Evolutionary conservation across 2,329 filamentous ascomycete genomes (phyloP), one percentile per base, ranked within the genome.

Genomic region (Penicillium vulpinum): DNA sequence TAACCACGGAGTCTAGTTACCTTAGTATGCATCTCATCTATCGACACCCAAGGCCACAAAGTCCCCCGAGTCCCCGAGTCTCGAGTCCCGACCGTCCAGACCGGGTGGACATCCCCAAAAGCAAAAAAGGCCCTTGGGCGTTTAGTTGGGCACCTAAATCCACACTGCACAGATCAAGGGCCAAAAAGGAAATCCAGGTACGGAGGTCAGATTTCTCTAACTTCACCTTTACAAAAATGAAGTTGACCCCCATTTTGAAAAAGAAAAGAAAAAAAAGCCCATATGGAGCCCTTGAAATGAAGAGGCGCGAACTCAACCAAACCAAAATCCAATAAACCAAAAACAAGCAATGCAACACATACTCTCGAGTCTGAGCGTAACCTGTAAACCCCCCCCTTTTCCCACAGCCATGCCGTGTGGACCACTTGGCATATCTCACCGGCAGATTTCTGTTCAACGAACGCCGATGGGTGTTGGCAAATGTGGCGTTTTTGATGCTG

Each of bases 331-430:
- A 40, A 49, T 10, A 49, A 36, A 40, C 22, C 7, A 41, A 43
- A 55, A 44, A 51, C 36, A 62, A 61, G 58, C 54, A 61, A 54
- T 46, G 45, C 47, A 51, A 31, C 16, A 26, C 4, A 54, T 41
- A 48, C 33, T 62, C 45, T 46, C n/a, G n/a, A 56, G 47, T 51
- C 50, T 51, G 45, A 60, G 51, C 44, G 53, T 18, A 18, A 54
- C n/a, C n/a, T n/a, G n/a, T n/a, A n/a, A n/a, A n/a, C 41, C 47
- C 39, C 45, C 54, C 41, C 33, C 28, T 51, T 44, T 51, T 54
- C 47, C 47, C 15, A 52, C 22, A 50, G 28, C 54, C 53, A 62
- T 58, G 59, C 62, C 62, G 59, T 63, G 63, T 62, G 59, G 59
- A 53, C 63, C 63, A 60, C 62, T 62, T 52, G 43, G 52, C 51